Evolutionary conservation across 2,329 filamentous ascomycete genomes (phyloP), one percentile per base, ranked within the genome.

Genomic region (Coleophoma crateriformis): DNA sequence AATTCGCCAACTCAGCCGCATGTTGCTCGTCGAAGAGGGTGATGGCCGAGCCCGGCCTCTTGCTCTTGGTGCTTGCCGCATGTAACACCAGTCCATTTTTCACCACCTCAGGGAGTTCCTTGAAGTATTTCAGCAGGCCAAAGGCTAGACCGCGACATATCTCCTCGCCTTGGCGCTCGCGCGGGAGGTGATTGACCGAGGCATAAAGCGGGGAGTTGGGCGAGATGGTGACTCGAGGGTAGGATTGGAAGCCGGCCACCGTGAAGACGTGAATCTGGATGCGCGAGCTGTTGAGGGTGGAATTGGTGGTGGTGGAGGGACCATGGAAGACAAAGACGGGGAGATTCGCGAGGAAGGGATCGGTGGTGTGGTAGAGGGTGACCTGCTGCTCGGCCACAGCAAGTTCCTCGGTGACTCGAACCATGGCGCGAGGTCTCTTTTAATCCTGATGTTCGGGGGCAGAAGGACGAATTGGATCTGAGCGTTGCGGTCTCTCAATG

Each of bases 101-200:
- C 64, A 90, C 85, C 35, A 79, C 74, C 48, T 87, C 80, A 19
- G 91, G 84, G 47, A 99, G 76, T 69, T 97, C 92, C 53, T 81
- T 79, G 65, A 96, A 97, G 75, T 96, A 99, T 67, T 95, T 96
- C 74, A 86, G 87, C 58, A 99, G 76, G 50, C 89, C 90, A 68
- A 97, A 95, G 44, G 92, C 94, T 49, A 99, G 78, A 15, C 87
- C 94, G 42, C 94, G 85, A 69, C 87, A 95, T 56, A 95, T 78
- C 68, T 97, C 92, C 67, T 97, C 92, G 62, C 92, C 92, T 73
- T 97, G 94, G 68, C 91, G 90, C 66, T 96, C 92, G 64, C 90
- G 86, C 39, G 94, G 90, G 40, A 99, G 79, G 66, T 91, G 84
- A 65, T 88, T 85, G 67, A 99, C 94, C 48, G 91, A 92, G 58